A percentile compares a stretch with the other conserved stretches of the same genome.
These are phyloP conservation scores for Leccinellum albellum DNA, from an alignment of 768 basidiomycete species.

Conservation along the genomic window DNA sequence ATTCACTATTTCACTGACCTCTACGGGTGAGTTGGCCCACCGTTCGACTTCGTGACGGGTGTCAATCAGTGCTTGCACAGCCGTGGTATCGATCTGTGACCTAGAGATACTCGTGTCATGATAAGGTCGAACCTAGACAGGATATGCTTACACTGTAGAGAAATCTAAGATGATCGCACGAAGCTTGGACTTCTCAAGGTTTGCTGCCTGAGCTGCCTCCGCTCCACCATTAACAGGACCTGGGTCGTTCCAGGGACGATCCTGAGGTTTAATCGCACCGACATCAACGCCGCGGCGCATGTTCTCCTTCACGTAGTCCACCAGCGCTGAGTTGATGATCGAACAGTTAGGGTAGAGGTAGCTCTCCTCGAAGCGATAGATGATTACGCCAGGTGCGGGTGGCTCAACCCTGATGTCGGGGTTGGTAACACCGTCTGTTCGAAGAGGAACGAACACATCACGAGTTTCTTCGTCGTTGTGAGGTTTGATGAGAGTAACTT, in stretches of 20 bases:
- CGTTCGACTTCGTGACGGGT: background rate
- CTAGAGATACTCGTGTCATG: background rate
- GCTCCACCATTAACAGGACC: background rate
- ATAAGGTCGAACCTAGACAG: background rate
- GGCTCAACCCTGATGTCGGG: background rate
- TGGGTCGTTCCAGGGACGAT: background rate
- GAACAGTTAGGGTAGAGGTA: background rate
- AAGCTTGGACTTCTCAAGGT: background rate
- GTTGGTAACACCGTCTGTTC: background rate
- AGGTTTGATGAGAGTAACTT: background rate
- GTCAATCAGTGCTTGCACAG: background rate
- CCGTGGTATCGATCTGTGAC: background rate
- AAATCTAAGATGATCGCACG: background rate
- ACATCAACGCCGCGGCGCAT: background rate
- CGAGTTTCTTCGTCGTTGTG: background rate
- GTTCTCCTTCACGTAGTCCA: background rate
- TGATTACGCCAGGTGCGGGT: background rate
- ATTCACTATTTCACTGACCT: background rate
- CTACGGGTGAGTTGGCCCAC: background rate
- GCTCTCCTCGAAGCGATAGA: background rate
- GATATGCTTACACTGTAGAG: background rate
- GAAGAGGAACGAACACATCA: background rate
- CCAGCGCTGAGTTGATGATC: background rate
- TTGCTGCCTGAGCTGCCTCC: background rate
- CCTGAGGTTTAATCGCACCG: background rate